phyloP scores from a whole-genome alignment of 2,329 filamentous ascomycete species.

The Cadophora sp. region DNA sequence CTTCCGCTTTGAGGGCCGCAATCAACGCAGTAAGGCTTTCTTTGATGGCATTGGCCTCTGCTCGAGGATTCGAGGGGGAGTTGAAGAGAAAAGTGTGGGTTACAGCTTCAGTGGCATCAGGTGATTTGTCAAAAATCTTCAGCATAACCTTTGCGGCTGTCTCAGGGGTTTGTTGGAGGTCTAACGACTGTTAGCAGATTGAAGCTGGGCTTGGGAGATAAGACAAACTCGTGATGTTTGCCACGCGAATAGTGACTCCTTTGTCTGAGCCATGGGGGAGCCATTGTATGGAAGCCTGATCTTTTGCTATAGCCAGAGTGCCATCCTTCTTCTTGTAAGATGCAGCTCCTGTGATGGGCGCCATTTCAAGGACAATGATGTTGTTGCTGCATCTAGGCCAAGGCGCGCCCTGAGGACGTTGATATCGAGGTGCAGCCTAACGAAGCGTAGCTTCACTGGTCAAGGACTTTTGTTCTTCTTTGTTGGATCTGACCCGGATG shows the following conservation, averaged over 20 bases:
- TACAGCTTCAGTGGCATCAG: slow-evolving; percentile 63
- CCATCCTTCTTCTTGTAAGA: slow-evolving; percentile 98
- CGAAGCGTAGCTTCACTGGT: not conserved
- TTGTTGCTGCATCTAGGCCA: slow-evolving; percentile 23
- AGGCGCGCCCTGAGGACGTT: slow-evolving; percentile 15
- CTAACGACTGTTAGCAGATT: slow-evolving; percentile 51
- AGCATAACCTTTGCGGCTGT: slow-evolving; percentile 90
- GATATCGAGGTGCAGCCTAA: slow-evolving; percentile 14
- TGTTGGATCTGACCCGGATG: too few relatives aligned
- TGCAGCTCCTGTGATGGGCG: slow-evolving; percentile 60
- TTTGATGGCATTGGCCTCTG: slow-evolving; percentile 85
- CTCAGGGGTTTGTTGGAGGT: slow-evolving; percentile 94
- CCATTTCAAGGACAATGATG: slow-evolving; percentile 48
- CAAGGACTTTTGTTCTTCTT: slow-evolving; percentile 1
- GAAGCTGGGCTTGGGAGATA: slow-evolving; percentile 20
- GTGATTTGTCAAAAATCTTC: slow-evolving; percentile 81
- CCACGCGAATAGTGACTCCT: slow-evolving; percentile 72
- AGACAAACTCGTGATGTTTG: slow-evolving; percentile 80
- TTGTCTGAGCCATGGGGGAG: slow-evolving; percentile 71
- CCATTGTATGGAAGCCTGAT: slow-evolving; percentile 81
- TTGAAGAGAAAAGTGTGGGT: slow-evolving; percentile 91
- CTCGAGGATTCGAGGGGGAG: slow-evolving; percentile 73
- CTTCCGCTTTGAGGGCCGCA: slow-evolving; percentile 56
- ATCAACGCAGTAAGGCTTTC: slow-evolving; percentile 82
- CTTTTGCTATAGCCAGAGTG: slow-evolving; percentile 74